Conservation (phyloP, 495 filamentous ascomycete species). For the Pyrenula aspistea region DNA sequence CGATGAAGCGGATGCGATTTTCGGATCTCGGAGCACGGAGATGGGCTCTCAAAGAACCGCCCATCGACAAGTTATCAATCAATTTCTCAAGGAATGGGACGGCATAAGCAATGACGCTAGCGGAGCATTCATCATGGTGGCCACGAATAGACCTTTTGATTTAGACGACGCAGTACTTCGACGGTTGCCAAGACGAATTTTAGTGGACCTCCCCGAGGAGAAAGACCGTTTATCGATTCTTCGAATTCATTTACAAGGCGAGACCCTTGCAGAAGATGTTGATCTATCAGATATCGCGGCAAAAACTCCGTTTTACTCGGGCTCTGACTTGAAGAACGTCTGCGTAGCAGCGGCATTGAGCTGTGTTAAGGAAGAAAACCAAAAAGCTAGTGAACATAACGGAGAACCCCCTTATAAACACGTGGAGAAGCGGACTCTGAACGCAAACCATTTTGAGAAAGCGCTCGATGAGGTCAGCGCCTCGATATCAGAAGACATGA, state of each 20-base stretch:
- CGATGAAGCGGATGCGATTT: conserved; percentile 90
- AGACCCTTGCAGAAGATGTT: conserved; percentile 56
- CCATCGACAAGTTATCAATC: conserved; percentile 90
- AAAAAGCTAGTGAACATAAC: conserved; percentile 40
- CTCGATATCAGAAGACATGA: conserved; percentile 92
- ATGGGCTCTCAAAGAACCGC: conserved; percentile 41
- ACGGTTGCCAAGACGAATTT: conserved; percentile 63
- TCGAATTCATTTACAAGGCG: conserved; percentile 71
- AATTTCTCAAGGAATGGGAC: conserved; percentile 97
- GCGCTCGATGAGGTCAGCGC: conserved; percentile 84
- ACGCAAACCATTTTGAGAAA: conserved; percentile 61
- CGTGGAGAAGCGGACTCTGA: conserved; percentile 55
- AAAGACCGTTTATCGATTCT: conserved; percentile 71
- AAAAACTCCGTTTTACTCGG: conserved; percentile 84
- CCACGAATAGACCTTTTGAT: conserved; percentile 92
- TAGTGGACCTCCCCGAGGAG: conserved; percentile 77
- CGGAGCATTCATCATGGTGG: conserved; percentile 90
- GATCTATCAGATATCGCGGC: conserved; percentile 57
- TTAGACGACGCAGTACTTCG: conserved; percentile 90
- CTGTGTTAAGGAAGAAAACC: conserved; percentile 75
- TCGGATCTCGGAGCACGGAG: conserved; percentile 53
- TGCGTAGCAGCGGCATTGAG: conserved; percentile 82
- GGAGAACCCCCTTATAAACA: conserved; percentile 41
- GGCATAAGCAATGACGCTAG: conserved; percentile 66
- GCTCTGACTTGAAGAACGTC: conserved; percentile 91